Evolutionary conservation across 768 basidiomycete genomes (phyloP).

Genomic region (Suillus plorans): DNA sequence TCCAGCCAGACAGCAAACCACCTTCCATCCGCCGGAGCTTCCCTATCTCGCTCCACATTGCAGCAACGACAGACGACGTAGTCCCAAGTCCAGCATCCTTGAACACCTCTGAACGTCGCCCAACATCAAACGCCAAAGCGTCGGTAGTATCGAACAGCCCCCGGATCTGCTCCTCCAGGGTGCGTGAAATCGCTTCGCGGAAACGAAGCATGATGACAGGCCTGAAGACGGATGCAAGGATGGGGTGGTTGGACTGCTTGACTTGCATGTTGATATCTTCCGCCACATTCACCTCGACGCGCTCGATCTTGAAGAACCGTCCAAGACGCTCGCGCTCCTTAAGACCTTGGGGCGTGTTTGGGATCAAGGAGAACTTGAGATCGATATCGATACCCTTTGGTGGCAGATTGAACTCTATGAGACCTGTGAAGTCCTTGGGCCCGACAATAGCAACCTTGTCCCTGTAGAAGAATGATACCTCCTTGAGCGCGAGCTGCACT

Average conservation of each 20-base stretch:
- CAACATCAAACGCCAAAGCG: constrained; percentile 57
- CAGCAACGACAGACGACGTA: constrained; percentile 52
- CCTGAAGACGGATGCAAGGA: constrained; percentile 61
- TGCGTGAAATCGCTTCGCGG: constrained; percentile 57
- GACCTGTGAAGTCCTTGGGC: constrained; percentile 59
- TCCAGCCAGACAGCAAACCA: constrained; percentile 42
- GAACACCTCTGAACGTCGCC: constrained; percentile 60
- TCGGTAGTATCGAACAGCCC: constrained; percentile 53
- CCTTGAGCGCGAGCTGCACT: constrained; percentile 57
- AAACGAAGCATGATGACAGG: constrained; percentile 58
- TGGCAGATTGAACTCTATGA: constrained; percentile 61
- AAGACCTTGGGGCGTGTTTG: constrained; percentile 41
- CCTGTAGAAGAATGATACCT: constrained; percentile 74
- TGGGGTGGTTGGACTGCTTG: constrained; percentile 60
- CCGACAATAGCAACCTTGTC: constrained; percentile 57
- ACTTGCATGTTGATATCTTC: constrained; percentile 56
- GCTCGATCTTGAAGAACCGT: constrained; percentile 61
- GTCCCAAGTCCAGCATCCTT: constrained; percentile 57
- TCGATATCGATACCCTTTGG: constrained; percentile 69
- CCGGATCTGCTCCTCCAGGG: constrained; percentile 56
- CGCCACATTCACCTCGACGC: constrained; percentile 51
- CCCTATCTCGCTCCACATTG: constrained; percentile 70
- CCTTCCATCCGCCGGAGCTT: constrained; percentile 42
- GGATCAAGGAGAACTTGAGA: constrained; percentile 62
- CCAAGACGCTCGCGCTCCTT: constrained; percentile 43